Evolutionary conservation across 2,329 filamentous ascomycete genomes (phyloP).

Genomic region (Chaetothyriales sp.): DNA sequence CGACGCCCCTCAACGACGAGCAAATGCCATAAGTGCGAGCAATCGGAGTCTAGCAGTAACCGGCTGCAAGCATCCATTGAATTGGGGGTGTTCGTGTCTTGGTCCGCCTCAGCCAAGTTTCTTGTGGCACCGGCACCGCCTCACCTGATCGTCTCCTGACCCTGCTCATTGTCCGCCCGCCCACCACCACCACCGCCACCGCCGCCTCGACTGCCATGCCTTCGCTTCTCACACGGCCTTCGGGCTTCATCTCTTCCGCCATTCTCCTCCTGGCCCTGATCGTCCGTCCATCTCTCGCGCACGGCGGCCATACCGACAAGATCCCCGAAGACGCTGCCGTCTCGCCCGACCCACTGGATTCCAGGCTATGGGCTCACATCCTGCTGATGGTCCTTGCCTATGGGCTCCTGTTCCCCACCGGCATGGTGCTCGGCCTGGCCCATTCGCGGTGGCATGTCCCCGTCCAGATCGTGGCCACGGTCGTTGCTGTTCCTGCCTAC

Average conservation of each 20-base stretch:
- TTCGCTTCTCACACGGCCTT: neutral
- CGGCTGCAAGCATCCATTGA: neutral
- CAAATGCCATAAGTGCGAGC: neutral
- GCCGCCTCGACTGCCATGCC: neutral
- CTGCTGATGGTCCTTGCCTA: constrained; percentile 74
- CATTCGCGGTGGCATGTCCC: constrained; percentile 92
- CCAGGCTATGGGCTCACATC: constrained; percentile 86
- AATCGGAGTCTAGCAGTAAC: neutral
- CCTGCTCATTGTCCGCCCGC: too few relatives aligned
- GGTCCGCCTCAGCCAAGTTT: neutral
- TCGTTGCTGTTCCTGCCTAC: constrained; percentile 68
- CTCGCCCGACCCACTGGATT: constrained; percentile 64
- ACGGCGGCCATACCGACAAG: constrained; percentile 40
- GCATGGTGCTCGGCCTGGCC: constrained; percentile 87
- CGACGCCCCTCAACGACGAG: neutral
- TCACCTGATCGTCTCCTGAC: too few relatives aligned
- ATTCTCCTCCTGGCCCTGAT: neutral
- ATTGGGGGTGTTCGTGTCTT: neutral
- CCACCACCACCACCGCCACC: too few relatives aligned
- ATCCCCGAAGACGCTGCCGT: constrained; percentile 55
- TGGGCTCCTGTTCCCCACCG: constrained; percentile 80
- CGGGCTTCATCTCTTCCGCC: neutral
- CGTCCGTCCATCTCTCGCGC: constrained; percentile 21
- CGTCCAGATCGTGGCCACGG: constrained; percentile 58
- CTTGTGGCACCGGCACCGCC: too few relatives aligned